Percentiles rank a stretch among this genome's conserved stretches.
phyloP scores from a whole-genome alignment of 345 rosid genomes.

The Populus tremula region DNA sequence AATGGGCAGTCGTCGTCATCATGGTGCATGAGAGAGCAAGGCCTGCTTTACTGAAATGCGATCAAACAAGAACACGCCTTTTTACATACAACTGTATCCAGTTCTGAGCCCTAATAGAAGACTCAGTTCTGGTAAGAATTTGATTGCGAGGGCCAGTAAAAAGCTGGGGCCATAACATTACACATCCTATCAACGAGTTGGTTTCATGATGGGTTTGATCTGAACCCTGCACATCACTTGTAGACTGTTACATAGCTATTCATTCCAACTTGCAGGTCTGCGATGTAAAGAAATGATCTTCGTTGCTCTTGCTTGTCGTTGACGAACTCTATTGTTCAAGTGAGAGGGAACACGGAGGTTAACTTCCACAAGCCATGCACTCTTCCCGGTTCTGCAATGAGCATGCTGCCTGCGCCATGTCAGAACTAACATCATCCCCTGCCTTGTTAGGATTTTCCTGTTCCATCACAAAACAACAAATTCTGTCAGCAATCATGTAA shows the following conservation, averaged over 20 bases:
- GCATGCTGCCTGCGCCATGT: conserved; percentile 66
- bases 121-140: not conserved
- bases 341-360: not conserved
- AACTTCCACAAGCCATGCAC: conserved; percentile 84
- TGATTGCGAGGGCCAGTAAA: not conserved
- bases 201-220: too few species aligned
- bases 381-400: conserved; percentile 72
- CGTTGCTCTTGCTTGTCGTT: not conserved
- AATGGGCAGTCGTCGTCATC: not conserved
- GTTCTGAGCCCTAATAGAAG: not conserved
- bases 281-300: not conserved
- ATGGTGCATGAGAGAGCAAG: not conserved
- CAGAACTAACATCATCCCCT: conserved; percentile 15
- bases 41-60: not conserved
- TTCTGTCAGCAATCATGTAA: not conserved
- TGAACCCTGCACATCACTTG: not conserved
- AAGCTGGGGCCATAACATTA: not conserved
- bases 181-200: not conserved
- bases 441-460: conserved; percentile 5
- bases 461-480: not conserved
- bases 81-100: not conserved
- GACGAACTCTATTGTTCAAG: not conserved
- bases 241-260: too few species aligned
- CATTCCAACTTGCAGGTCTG: not conserved
- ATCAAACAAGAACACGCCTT: not conserved